Percentiles rank a stretch among this genome's conserved stretches.
Conservation (phyloP, 2,329 filamentous ascomycete genomes). For the Pseudophaeomoniella oleicola region DNA sequence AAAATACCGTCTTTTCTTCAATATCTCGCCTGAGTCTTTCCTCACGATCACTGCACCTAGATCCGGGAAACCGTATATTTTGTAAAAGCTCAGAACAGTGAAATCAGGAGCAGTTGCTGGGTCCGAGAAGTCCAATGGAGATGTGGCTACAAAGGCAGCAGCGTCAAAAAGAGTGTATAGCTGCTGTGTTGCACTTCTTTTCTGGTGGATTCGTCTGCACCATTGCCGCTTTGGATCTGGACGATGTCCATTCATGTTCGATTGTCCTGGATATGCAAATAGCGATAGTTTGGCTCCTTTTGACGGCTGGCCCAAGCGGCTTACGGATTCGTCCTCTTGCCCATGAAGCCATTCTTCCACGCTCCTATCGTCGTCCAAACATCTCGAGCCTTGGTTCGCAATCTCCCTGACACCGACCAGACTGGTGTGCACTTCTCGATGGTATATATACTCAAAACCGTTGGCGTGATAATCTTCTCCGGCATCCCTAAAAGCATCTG, state of each 20-base stretch:
- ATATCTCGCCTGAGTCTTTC: slow-evolving; percentile 49
- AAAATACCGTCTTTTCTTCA: slow-evolving; percentile 64
- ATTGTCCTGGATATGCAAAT: slow-evolving; percentile 82
- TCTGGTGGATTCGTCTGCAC: slow-evolving; percentile 36
- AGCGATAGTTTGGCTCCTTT: slow-evolving; percentile 24
- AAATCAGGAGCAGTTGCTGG: slow-evolving; percentile 60
- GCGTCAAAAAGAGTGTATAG: slow-evolving; percentile 68
- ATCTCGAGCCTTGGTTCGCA: slow-evolving; percentile 44
- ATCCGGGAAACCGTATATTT: slow-evolving; percentile 95
- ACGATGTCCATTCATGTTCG: slow-evolving; percentile 75
- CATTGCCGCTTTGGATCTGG: slow-evolving; percentile 53
- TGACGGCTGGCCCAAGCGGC: slow-evolving; percentile 2
- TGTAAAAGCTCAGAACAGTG: slow-evolving; percentile 77
- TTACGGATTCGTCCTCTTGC: slow-evolving; percentile 3
- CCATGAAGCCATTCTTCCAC: slow-evolving; percentile 51
- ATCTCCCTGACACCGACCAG: slow-evolving; percentile 67
- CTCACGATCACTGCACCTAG: slow-evolving; percentile 73
- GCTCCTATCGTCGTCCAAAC: slow-evolving; percentile 48
- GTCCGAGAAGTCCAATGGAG: slow-evolving; percentile 56
- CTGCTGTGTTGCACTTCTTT: slow-evolving; percentile 10
- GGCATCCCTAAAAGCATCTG: slow-evolving; percentile 57
- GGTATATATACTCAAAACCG: slow-evolving; percentile 76
- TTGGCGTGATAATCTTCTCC: slow-evolving; percentile 20
- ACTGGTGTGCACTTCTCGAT: slow-evolving; percentile 74
- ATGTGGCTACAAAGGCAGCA: slow-evolving; percentile 65